phyloP scores from a whole-genome alignment of 805 yeast genomes.

The Myxozyma monticola region DNA sequence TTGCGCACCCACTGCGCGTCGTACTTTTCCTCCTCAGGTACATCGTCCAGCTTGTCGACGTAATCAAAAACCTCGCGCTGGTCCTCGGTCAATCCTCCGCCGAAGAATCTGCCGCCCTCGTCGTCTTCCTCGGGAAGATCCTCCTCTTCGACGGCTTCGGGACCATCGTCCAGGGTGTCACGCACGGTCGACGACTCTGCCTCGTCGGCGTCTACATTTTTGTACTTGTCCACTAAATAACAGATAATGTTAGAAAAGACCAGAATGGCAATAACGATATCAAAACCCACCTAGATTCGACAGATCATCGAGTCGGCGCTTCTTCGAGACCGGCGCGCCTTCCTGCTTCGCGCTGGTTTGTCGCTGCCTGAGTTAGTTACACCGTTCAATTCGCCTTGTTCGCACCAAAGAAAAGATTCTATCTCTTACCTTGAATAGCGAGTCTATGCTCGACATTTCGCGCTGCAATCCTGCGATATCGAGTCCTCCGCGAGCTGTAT shows the following conservation, averaged over 20 bases:
- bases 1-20: slow-evolving; percentile 25
- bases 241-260: neutral
- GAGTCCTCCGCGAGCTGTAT: no score
- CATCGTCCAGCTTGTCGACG: slow-evolving; percentile 23
- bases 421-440: slow-evolving; percentile 26
- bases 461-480: no score
- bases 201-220: slow-evolving; percentile 3
- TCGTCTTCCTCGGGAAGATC: slow-evolving; percentile 22
- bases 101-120: slow-evolving; percentile 33
- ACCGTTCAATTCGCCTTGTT: no score
- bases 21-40: slow-evolving; percentile 7
- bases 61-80: slow-evolving; percentile 29
- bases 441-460: no score
- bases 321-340: slow-evolving; percentile 6
- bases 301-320: slow-evolving; percentile 17
- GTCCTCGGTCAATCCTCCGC: slow-evolving; percentile 29
- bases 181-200: no score
- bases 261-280: neutral
- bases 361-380: no score
- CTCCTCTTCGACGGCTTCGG: slow-evolving; percentile 3
- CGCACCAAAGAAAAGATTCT: no score
- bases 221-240: slow-evolving; percentile 8
- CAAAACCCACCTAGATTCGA: slow-evolving; percentile 9
- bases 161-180: neutral
- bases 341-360: no score